phyloP scores from a whole-genome alignment of 2,329 filamentous ascomycete species.

The Byssothecium circinans region DNA sequence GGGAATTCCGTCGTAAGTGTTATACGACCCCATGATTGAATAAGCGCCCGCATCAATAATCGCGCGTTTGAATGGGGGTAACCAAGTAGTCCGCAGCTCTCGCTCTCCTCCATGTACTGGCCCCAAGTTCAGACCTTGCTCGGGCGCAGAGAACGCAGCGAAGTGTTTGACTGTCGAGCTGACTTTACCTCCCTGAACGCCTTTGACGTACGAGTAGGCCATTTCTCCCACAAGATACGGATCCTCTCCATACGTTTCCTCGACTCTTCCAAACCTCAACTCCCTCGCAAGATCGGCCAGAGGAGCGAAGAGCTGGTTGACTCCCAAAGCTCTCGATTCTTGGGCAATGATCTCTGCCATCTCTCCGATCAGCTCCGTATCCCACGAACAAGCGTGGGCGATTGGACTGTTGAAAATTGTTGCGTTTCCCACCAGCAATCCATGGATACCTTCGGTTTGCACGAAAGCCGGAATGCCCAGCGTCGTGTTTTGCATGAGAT shows the following conservation, averaged over 20 bases:
- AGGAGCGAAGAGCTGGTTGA: constrained; percentile 74
- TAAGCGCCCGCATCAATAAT: constrained; percentile 71
- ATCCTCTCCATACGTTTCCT: constrained; percentile 74
- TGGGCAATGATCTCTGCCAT: constrained; percentile 68
- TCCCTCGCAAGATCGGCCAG: constrained; percentile 72
- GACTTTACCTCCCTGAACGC: constrained; percentile 66
- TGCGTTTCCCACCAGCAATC: constrained; percentile 70
- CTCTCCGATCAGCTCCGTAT: constrained; percentile 63
- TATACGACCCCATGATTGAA: constrained; percentile 74
- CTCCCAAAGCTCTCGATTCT: constrained; percentile 67
- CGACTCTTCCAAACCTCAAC: constrained; percentile 70
- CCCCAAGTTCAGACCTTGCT: constrained; percentile 72
- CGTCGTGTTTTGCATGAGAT: constrained; percentile 66
- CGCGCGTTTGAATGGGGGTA: constrained; percentile 65
- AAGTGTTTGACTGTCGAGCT: constrained; percentile 77
- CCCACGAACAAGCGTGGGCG: constrained; percentile 70
- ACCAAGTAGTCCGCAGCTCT: constrained; percentile 57
- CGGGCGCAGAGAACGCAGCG: constrained; percentile 67
- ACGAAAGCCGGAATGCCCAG: constrained; percentile 71
- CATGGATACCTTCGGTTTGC: constrained; percentile 75
- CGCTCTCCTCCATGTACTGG: constrained; percentile 60
- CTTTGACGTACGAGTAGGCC: constrained; percentile 61
- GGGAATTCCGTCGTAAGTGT: constrained; percentile 73
- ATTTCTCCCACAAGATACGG: constrained; percentile 68
- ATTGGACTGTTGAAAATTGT: constrained; percentile 82